Conservation (phyloP, 176 grass and related monocot genomes). For the Oryza nivara region DNA sequence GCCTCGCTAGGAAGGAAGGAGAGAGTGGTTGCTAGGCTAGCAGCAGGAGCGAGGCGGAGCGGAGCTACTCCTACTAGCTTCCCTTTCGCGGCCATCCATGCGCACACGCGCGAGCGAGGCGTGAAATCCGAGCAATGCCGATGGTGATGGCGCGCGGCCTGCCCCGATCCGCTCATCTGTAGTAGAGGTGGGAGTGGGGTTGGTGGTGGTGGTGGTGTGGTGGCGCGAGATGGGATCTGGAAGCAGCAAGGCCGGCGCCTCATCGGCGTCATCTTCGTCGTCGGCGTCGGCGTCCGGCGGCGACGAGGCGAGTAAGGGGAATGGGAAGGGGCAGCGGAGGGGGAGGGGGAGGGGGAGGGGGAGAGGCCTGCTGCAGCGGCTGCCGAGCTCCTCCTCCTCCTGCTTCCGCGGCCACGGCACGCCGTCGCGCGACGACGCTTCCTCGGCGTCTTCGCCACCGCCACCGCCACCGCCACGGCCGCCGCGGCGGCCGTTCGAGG, state of each 20-base stretch:
- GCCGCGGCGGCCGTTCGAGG: conserved; percentile 26
- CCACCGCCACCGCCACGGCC: background rate
- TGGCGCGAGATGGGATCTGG: conserved; percentile 72
- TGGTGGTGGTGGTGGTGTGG: background rate
- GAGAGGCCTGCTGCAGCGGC: conserved; percentile 40
- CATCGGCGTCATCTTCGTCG: conserved; percentile 6
- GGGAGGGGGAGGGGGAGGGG: conserved; percentile 23
- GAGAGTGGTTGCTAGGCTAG: conserved; percentile 18
- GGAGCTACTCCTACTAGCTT: background rate
- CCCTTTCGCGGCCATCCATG: conserved; percentile 13
- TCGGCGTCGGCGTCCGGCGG: background rate
- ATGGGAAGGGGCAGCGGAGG: conserved; percentile 33
- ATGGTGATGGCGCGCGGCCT: background rate
- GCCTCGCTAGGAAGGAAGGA: no score
- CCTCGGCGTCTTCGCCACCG: conserved; percentile 14
- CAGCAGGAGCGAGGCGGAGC: background rate
- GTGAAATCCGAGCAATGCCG: conserved; percentile 39
- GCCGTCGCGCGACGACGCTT: conserved; percentile 16
- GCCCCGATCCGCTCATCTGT: conserved; percentile 44
- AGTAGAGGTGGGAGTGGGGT: background rate
- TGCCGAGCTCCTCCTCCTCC: conserved; percentile 73
- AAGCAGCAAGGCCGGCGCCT: conserved; percentile 63
- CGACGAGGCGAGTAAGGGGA: conserved; percentile 25
- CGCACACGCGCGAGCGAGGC: conserved; percentile 32
- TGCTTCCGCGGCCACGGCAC: conserved; percentile 67